Base-by-base conservation (phyloP, 352 stramenopile genomes). In the Pythium sukuiense region DNA sequence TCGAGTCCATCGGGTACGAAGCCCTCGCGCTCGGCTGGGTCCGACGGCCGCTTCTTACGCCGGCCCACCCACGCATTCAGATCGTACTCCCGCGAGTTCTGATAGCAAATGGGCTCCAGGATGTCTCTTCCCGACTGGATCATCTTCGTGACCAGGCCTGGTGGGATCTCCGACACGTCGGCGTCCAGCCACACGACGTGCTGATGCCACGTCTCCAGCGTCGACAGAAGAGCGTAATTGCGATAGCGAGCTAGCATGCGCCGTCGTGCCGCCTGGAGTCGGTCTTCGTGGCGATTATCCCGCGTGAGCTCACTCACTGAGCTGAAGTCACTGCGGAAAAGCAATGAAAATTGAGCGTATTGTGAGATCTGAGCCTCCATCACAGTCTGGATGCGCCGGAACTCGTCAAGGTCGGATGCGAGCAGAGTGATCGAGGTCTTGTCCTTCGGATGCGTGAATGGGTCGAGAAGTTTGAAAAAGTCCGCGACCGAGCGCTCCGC, bases 181-280 rank as follows among this genome's bases (percentile, higher is more conserved):
- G 69, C 61, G 41, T 81, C 72, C 8, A 81, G 41, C 76, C 74
- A 85, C 52, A 85, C 20, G 6, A 83, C 73, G 46, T 79, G 71
- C 27, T 77, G 65, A 37, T 83, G 69, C 72, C 74, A 83, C 46
- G 60, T 43, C 68, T 76, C 52, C 24, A 87, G 53, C 12, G 65
- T 77, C 29, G 65, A 70, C 1, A 76, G 49, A 29, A 84, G 45
- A n/a, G 73, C 71, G 45, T 71, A 77, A 49, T 87, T 84, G 27
- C 76, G 76, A 41, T 84, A 83, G 20, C 78, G 74, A 57, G 73
- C 68, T 14, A 84, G 35, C 70, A 79, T 82, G 1, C 72, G 65
- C 8, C 76, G 60, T 46, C 78, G 68, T 14, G 18, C 43, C n/a
- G 24, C 53, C 48, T 87, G 78, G n/a, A 80, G 41, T 3, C 35